A percentile compares a stretch with the other conserved stretches of the same genome.
phyloP scores from a whole-genome alignment of 371 early-diverging fungal species.

The Saksenaea oblongispora region DNA sequence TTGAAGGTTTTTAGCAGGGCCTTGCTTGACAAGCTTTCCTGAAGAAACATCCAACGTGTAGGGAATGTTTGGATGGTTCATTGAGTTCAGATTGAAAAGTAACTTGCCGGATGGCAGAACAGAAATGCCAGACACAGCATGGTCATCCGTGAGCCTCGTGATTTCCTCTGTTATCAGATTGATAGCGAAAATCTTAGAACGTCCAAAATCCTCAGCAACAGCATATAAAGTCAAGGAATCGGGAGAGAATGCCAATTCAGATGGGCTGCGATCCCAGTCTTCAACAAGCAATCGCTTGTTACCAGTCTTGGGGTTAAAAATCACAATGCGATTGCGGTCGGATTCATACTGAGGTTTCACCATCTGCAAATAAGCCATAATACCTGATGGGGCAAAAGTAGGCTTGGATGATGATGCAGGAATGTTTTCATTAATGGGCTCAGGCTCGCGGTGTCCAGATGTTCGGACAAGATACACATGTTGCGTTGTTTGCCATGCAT shows the following conservation, averaged over 20 bases:
- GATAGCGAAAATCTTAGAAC: conserved; percentile 56
- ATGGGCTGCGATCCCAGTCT: conserved; percentile 71
- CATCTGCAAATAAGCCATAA: conserved; percentile 80
- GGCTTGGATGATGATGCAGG: conserved; percentile 70
- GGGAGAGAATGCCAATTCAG: conserved; percentile 55
- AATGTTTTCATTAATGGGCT: conserved; percentile 56
- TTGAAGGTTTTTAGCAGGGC: conserved; percentile 29
- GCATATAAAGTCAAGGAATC: conserved; percentile 54
- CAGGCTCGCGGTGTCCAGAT: conserved; percentile 42
- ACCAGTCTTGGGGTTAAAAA: conserved; percentile 54
- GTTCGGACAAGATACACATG: conserved; percentile 69
- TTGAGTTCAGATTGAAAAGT: conserved; percentile 41
- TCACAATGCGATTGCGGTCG: conserved; percentile 72
- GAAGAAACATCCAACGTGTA: conserved; percentile 34
- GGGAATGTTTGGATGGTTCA: conserved; percentile 54
- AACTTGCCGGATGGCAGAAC: conserved; percentile 41
- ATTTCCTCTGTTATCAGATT: conserved; percentile 46
- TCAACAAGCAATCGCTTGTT: conserved; percentile 39
- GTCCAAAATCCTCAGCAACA: conserved; percentile 65
- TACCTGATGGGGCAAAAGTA: conserved; percentile 63
- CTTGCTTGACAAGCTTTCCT: conserved; percentile 8
- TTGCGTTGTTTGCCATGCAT: conserved; percentile 80
- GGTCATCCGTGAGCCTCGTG: conserved; percentile 52
- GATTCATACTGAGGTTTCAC: conserved; percentile 71
- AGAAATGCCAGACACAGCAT: conserved; percentile 45